Evolutionary conservation across 352 stramenopile genomes (phyloP), one percentile per base, ranked within the genome.

Genomic region (Thalassiosira mediterranea): DNA sequence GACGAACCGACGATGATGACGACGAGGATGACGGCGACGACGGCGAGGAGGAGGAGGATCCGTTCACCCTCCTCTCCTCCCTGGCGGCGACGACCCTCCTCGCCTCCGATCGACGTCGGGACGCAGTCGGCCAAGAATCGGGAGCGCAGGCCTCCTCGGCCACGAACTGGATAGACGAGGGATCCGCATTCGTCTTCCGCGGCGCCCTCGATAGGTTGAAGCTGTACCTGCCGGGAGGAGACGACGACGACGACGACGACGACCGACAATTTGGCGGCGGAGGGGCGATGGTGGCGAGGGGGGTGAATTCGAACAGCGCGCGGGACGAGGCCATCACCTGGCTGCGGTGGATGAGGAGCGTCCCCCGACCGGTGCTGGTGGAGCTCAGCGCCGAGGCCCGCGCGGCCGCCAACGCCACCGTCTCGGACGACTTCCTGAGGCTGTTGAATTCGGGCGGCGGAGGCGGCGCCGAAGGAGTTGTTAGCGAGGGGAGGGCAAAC

Each of bases 111-210:
- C 44, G 84, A 34, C 60, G 70, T 49, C 60, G 74, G 25, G 85
- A 91, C 66, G 76, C 76, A 32, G 72, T 76, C 10, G 76, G 47
- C 0, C 72, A 83, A 63, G 69, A 82, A 25, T 26, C 13, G 3
- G 67, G 75, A 29, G 60, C 63, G 17, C 38, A 76, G 64, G 67
- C 74, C 4, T 83, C 62, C 13, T 80, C 64, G 19, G 76, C 80
- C 8, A 91, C 79, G 31, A 91, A 89, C 65, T 91, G 85, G 85
- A 87, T 91, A 28, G 80, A 90, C 42, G 85, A 91, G 42, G 76
- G 67, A 5, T 71, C 60, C 40, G 61, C 83, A 13, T 88, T 87
- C 77, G 53, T 53, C 0, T 60, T 90, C 4, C 44, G 83, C 29
- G 73, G 76, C 4, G 58, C 69, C 1, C 53, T 91, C 23, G 76